phyloP scores from a whole-genome alignment of 2,329 filamentous ascomycete species.

The Eutypa lata region DNA sequence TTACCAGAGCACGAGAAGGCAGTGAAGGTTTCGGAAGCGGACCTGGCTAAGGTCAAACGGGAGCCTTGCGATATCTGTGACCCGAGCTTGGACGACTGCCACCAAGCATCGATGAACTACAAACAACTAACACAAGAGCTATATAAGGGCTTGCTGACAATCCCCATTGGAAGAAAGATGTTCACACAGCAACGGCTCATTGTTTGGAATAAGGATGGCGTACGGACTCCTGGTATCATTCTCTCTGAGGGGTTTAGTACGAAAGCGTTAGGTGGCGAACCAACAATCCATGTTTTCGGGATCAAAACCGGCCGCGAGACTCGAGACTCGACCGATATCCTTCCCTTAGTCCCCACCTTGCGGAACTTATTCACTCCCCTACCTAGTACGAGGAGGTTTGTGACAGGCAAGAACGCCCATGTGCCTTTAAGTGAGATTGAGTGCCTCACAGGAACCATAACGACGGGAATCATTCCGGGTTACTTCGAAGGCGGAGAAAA shows the following conservation, averaged over 20 bases:
- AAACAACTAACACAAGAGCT: constrained; percentile 77
- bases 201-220: constrained; percentile 80
- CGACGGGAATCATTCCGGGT: constrained; percentile 57
- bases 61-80: constrained; percentile 83
- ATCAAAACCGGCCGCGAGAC: constrained; percentile 66
- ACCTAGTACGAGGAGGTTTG: constrained; percentile 62
- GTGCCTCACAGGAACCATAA: constrained; percentile 70
- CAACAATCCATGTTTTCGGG: constrained; percentile 75
- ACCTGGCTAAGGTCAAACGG: constrained; percentile 84
- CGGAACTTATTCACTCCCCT: constrained; percentile 65
- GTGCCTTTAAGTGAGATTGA: constrained; percentile 78
- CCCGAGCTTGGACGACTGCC: constrained; percentile 72
- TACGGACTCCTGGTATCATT: constrained; percentile 78
- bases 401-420: constrained; percentile 65
- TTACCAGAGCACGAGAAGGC: constrained; percentile 94
- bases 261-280: constrained; percentile 53
- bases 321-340: constrained; percentile 76
- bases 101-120: constrained; percentile 77
- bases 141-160: constrained; percentile 71
- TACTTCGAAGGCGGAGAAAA: constrained; percentile 53
- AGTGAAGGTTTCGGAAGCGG: constrained; percentile 86
- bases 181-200: constrained; percentile 74
- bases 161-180: constrained; percentile 78
- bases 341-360: constrained; percentile 77
- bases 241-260: constrained; percentile 70